Percentiles rank a stretch among this genome's conserved stretches.
These are phyloP conservation scores for Takakia lepidozioides DNA, from an alignment of 225 moss, liverwort and hornwort genomes.

Conservation along the genomic window DNA sequence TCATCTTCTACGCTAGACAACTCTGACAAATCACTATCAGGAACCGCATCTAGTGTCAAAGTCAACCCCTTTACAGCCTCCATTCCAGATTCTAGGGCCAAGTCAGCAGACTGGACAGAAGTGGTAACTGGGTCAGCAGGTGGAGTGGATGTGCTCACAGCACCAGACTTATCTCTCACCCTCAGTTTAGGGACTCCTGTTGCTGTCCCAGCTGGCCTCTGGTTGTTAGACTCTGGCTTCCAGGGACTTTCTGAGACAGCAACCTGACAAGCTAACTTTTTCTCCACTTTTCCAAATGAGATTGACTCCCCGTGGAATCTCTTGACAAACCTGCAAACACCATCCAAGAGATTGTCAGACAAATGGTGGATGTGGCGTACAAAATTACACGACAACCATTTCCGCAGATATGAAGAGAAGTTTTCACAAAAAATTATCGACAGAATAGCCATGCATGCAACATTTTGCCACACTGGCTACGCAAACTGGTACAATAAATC, in stretches of 20 bases:
- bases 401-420: not conserved
- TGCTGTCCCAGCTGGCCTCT: constrained; percentile 14
- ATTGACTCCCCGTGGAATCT: constrained; percentile 39
- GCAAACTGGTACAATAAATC: no score
- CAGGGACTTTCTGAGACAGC: constrained; percentile 65
- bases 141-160: not conserved
- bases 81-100: constrained; percentile 3
- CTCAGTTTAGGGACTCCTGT: constrained; percentile 43
- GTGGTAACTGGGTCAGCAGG: not conserved
- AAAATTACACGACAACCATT: not conserved
- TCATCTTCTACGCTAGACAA: constrained; percentile 15
- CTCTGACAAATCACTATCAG: no score
- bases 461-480: no score
- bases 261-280: constrained; percentile 60
- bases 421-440: no score
- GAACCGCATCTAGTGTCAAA: no score
- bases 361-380: no score
- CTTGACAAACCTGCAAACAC: constrained; percentile 56
- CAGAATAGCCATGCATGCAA: no score
- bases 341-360: no score
- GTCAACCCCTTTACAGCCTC: no score
- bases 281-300: constrained; percentile 79
- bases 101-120: no score
- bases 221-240: constrained; percentile 27
- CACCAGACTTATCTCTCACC: constrained; percentile 32